A percentile compares a stretch with the other conserved stretches of the same genome.
These are phyloP conservation scores for Phytopythium montanum DNA, from an alignment of 352 stramenopile species.

Conservation along the genomic window DNA sequence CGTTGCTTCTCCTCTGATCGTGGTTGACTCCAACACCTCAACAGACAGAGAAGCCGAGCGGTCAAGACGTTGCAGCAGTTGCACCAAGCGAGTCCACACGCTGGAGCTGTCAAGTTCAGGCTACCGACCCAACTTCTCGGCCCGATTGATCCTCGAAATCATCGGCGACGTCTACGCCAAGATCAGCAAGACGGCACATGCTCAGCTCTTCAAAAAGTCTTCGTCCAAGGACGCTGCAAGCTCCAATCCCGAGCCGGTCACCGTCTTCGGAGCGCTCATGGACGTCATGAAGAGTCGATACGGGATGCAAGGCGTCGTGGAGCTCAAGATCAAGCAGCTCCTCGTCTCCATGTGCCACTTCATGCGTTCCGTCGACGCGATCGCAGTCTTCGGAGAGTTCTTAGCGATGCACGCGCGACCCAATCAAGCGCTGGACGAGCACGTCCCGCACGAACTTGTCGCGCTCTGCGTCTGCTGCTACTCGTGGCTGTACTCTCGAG, in stretches of 20 bases:
- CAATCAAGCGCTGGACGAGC: constrained; percentile 18
- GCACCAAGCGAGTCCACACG: constrained; percentile 28
- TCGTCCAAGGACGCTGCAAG: constrained; percentile 1
- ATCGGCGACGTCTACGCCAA: constrained; percentile 53
- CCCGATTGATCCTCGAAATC: constrained; percentile 41
- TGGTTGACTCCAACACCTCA: constrained; percentile 9
- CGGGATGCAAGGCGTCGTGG: constrained; percentile 43
- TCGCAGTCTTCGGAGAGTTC: constrained; percentile 71
- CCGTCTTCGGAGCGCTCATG: constrained; percentile 42
- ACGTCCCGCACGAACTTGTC: constrained; percentile 42
- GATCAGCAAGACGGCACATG: constrained; percentile 32
- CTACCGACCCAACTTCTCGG: constrained; percentile 55
- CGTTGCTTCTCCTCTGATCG: constrained; percentile 13
- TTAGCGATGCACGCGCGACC: constrained; percentile 36
- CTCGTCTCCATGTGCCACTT: constrained; percentile 58
- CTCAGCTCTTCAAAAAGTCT: constrained; percentile 41
- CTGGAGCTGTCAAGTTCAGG: constrained; percentile 20
- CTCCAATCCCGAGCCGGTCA: constrained; percentile 11
- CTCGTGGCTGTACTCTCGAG: constrained; percentile 54
- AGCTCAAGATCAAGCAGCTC: constrained; percentile 63
- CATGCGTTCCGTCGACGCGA: constrained; percentile 40
- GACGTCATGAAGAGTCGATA: constrained; percentile 45
- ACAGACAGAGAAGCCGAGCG: neutral
- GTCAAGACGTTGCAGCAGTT: constrained; percentile 15
- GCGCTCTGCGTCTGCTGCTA: constrained; percentile 53